A percentile compares a stretch with the other conserved stretches of the same genome.
Evolutionary conservation across 164 flowering plant genomes (phyloP).

Genomic region (Malania oleifera): DNA sequence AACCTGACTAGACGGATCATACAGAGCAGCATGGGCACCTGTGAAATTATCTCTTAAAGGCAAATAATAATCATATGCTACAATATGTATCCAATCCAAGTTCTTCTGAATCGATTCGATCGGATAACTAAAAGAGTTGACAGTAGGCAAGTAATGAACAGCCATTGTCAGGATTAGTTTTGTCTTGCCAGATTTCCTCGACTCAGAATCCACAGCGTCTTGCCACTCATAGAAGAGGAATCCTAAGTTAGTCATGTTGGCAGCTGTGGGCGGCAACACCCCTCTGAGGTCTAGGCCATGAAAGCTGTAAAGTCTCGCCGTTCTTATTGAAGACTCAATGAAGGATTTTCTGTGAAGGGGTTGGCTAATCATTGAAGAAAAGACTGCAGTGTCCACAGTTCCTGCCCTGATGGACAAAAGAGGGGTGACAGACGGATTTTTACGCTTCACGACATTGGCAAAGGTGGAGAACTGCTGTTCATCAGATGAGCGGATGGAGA

Average conservation of each 20-base stretch:
- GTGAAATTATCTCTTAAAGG: constrained; percentile 21
- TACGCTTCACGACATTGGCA: constrained; percentile 13
- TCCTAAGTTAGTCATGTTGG: constrained; percentile 37
- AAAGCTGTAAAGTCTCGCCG: constrained; percentile 32
- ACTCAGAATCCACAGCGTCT: constrained; percentile 23
- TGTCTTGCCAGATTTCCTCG: constrained; percentile 9
- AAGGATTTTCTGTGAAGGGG: constrained; percentile 23
- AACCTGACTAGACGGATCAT: constrained; percentile 18
- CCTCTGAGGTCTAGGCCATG: constrained; percentile 45
- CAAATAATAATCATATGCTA: constrained; percentile 39
- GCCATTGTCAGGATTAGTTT: constrained; percentile 28
- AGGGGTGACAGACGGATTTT: constrained; percentile 16
- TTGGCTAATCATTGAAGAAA: constrained; percentile 7
- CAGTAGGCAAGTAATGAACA: too few species aligned
- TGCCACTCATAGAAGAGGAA: constrained; percentile 39
- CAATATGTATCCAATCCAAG: constrained; percentile 44
- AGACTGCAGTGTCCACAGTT: not conserved
- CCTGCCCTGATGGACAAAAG: constrained; percentile 18
- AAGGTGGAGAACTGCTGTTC: constrained; percentile 1
- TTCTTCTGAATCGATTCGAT: constrained; percentile 12
- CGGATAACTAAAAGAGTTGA: constrained; percentile 16
- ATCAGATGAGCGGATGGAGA: constrained; percentile 7
- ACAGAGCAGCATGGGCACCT: constrained; percentile 30
- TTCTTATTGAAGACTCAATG: constrained; percentile 37
- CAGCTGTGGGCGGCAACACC: constrained; percentile 20